phyloP scores from a whole-genome alignment of 305 asterid genomes.

The Nicotiana rustica region DNA sequence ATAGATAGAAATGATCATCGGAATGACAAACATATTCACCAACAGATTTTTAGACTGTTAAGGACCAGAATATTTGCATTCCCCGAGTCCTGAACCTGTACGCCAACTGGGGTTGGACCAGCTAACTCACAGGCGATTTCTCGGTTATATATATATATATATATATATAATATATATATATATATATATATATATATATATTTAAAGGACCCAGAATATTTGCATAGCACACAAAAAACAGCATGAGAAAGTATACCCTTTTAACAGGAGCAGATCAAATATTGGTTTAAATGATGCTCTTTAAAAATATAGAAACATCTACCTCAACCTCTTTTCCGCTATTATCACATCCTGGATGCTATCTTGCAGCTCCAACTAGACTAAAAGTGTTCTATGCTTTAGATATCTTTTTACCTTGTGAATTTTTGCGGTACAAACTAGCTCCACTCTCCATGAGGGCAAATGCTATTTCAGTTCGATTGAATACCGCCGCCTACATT shows the following conservation, averaged over 20 bases:
- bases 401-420: conserved; percentile 69
- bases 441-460: conserved; percentile 92
- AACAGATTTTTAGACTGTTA: not conserved
- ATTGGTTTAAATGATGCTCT: conserved; percentile 18
- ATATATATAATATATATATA: no score
- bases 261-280: not conserved
- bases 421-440: conserved; percentile 67
- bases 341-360: not conserved
- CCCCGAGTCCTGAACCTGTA: not conserved
- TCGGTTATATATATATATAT: no score
- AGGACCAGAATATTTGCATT: conserved; percentile 23
- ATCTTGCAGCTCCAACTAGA: conserved; percentile 27
- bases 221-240: not conserved
- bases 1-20: conserved; percentile 27
- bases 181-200: no score
- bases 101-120: conserved; percentile 6
- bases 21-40: conserved; percentile 12
- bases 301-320: not conserved
- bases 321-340: no score
- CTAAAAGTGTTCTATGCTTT: conserved; percentile 30
- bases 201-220: not conserved
- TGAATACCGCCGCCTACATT: conserved; percentile 89
- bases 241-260: not conserved
- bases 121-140: conserved; percentile 2
- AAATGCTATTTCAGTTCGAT: conserved; percentile 86